phyloP scores from a whole-genome alignment of 148 eudicot species.

The Diospyros kaki region DNA sequence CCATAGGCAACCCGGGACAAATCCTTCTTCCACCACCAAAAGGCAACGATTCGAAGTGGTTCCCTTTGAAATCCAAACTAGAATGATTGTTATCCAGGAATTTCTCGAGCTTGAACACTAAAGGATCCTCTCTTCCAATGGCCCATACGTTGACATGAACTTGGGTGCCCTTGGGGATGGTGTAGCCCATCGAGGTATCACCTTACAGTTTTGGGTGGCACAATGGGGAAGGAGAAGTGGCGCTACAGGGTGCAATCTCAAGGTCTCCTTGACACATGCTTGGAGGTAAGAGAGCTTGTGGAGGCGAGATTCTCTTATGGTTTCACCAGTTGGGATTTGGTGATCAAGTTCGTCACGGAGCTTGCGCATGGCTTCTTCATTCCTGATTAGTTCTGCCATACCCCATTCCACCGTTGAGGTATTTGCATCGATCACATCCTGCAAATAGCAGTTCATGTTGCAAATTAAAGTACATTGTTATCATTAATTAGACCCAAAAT shows the following conservation, averaged over 20 bases:
- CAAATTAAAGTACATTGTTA: no score
- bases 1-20: constrained; percentile 32
- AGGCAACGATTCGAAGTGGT: constrained; percentile 21
- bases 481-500: no score
- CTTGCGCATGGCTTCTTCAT: constrained; percentile 15
- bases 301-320: constrained; percentile 6
- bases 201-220: constrained; percentile 7
- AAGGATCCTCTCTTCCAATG: constrained; percentile 20
- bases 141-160: constrained; percentile 27
- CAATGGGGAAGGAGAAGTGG: constrained; percentile 21
- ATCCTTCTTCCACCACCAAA: constrained; percentile 32
- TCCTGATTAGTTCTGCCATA: constrained; percentile 17
- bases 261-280: constrained; percentile 22
- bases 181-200: constrained; percentile 10
- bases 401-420: constrained; percentile 20
- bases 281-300: constrained; percentile 24
- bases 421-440: constrained; percentile 17
- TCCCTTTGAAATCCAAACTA: constrained; percentile 18
- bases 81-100: constrained; percentile 12
- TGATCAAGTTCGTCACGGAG: constrained; percentile 11
- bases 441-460: constrained; percentile 26
- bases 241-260: constrained; percentile 16
- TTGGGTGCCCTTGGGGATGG: constrained; percentile 22
- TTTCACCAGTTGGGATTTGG: not conserved
- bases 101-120: constrained; percentile 29